A percentile compares a stretch with the other conserved stretches of the same genome.
These are phyloP conservation scores for Trichoderma aggressivum DNA, from an alignment of 2,329 filamentous ascomycete genomes.

Conservation along the genomic window DNA sequence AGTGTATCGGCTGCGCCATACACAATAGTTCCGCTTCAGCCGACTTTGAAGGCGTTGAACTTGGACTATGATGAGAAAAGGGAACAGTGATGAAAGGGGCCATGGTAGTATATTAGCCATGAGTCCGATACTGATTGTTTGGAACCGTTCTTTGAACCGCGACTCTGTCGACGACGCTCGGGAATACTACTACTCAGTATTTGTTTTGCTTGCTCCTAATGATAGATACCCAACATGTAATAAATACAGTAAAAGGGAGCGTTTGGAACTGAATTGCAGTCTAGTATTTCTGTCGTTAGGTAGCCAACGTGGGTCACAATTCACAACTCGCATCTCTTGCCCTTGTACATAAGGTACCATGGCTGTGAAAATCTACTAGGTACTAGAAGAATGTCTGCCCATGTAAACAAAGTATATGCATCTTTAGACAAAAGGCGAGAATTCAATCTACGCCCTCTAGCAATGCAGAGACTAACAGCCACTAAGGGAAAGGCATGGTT, in stretches of 20 bases:
- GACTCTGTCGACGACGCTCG: not conserved
- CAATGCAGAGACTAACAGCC: not conserved
- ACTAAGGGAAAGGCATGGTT: no score
- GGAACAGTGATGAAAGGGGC: not conserved
- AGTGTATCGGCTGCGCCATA: conserved; percentile 56
- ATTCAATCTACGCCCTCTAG: not conserved
- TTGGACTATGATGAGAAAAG: not conserved
- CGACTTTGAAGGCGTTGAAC: not conserved
- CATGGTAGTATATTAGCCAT: not conserved
- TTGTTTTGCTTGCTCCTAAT: not conserved
- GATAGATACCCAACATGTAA: conserved; percentile 7
- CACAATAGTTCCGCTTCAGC: conserved; percentile 32
- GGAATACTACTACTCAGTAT: not conserved
- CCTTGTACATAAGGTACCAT: not conserved
- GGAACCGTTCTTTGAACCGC: not conserved
- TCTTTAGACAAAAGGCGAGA: not conserved
- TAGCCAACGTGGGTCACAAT: not conserved
- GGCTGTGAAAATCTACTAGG: not conserved
- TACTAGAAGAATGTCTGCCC: not conserved
- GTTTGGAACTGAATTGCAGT: not conserved
- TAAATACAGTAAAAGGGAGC: not conserved
- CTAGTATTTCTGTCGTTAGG: not conserved
- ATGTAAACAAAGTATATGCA: not conserved
- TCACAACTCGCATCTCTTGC: not conserved
- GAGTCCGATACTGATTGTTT: not conserved